Conservation (phyloP, 768 basidiomycete species). For the Lyophyllum atratum region DNA sequence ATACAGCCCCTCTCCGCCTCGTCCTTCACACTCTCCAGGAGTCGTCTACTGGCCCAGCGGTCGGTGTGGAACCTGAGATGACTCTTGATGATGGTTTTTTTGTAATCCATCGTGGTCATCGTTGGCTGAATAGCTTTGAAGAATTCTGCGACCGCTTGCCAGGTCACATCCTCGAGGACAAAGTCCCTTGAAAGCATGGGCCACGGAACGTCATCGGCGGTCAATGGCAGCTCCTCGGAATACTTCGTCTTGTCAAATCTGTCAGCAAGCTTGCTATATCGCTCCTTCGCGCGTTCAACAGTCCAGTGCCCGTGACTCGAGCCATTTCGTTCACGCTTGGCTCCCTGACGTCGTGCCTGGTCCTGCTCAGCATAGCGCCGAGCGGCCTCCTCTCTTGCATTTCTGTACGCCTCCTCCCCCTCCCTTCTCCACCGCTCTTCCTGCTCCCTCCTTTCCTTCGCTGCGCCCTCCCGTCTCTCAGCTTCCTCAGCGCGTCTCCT, state of each 20-base stretch:
- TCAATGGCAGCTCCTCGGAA: slow-evolving; percentile 51
- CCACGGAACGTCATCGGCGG: slow-evolving; percentile 73
- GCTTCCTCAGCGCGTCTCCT: slow-evolving; percentile 25
- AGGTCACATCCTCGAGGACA: slow-evolving; percentile 67
- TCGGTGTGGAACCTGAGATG: slow-evolving; percentile 81
- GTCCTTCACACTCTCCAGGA: slow-evolving; percentile 59
- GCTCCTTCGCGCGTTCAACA: slow-evolving; percentile 64
- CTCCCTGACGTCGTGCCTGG: slow-evolving; percentile 39
- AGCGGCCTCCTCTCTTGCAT: slow-evolving; percentile 16
- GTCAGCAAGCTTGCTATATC: slow-evolving; percentile 60
- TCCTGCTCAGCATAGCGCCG: slow-evolving; percentile 28
- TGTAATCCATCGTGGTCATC: slow-evolving; percentile 65
- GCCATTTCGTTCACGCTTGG: slow-evolving; percentile 46
- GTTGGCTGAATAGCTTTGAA: slow-evolving; percentile 53
- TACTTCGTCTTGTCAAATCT: slow-evolving; percentile 66
- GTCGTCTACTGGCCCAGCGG: slow-evolving; percentile 69
- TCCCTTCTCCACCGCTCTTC: slow-evolving; percentile 22
- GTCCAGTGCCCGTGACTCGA: slow-evolving; percentile 70
- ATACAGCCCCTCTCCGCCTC: slow-evolving; percentile 58
- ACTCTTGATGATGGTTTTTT: slow-evolving; percentile 65
- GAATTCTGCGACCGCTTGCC: slow-evolving; percentile 71
- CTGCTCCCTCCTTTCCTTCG: slow-evolving; percentile 30
- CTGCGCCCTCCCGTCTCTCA: slow-evolving; percentile 21
- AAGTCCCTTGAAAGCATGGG: slow-evolving; percentile 63
- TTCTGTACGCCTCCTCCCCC: slow-evolving; percentile 16